Percentiles rank a stretch among this genome's conserved stretches.
phyloP scores from a whole-genome alignment of 129 eudicot species.

The Apium graveolens region DNA sequence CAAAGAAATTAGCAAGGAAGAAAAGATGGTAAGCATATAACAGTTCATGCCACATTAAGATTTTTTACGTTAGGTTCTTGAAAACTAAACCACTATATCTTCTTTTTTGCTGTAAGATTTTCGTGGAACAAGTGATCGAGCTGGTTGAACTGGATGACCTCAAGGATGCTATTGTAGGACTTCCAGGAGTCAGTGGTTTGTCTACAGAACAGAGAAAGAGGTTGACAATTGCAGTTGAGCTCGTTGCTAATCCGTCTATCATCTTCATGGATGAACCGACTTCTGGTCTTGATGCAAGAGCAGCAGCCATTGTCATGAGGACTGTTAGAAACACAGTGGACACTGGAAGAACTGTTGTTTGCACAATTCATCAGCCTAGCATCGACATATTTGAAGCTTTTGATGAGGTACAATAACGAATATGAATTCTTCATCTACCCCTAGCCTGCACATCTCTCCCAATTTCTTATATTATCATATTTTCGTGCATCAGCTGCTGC shows the following conservation, averaged over 20 bases:
- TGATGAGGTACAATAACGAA: slow-evolving; percentile 46
- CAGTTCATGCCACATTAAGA: neutral
- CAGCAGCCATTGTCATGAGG: slow-evolving; percentile 99
- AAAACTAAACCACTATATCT: neutral
- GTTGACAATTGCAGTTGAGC: slow-evolving; percentile 90
- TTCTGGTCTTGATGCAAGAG: slow-evolving; percentile 97
- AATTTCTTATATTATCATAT: neutral
- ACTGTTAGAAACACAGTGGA: slow-evolving; percentile 94
- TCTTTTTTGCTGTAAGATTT: slow-evolving; percentile 33
- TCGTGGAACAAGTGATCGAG: slow-evolving; percentile 77
- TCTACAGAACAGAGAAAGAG: slow-evolving; percentile 92
- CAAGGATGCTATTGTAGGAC: slow-evolving; percentile 75
- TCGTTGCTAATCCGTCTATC: slow-evolving; percentile 97
- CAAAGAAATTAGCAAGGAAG: slow-evolving; percentile 62
- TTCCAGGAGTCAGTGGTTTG: slow-evolving; percentile 73
- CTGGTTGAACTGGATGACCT: slow-evolving; percentile 67
- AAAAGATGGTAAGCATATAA: slow-evolving; percentile 55
- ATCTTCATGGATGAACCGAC: slow-evolving; percentile 99
- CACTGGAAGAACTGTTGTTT: slow-evolving; percentile 92
- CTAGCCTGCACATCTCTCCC: neutral
- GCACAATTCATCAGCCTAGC: slow-evolving; percentile 98
- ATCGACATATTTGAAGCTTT: slow-evolving; percentile 95
- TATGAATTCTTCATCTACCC: neutral
- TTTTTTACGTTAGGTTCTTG: neutral
- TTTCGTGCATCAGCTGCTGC: slow-evolving; percentile 42